These are phyloP conservation scores for Chlamydomonas asymmetrica DNA, from an alignment of 139 green algal species.

Conservation along the genomic window DNA sequence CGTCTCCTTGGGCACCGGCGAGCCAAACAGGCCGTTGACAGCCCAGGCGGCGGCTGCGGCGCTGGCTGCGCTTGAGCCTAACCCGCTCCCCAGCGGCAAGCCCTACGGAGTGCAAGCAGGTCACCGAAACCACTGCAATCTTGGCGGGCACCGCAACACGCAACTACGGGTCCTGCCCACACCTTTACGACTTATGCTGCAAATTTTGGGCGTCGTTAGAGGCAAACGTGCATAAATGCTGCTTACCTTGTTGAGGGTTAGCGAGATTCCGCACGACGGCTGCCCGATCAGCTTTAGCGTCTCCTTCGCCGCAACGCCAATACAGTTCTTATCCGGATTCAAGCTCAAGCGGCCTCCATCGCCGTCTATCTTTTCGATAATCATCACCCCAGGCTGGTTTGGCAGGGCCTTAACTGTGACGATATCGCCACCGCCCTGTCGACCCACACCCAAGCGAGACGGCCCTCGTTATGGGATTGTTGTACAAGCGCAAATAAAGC, in stretches of 20 bases:
- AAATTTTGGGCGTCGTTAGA: no score
- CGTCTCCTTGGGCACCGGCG: conserved; percentile 57
- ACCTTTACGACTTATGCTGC: no score
- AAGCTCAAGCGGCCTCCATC: conserved; percentile 87
- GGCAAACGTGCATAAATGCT: no score
- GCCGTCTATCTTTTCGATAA: conserved; percentile 88
- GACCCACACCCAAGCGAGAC: no score
- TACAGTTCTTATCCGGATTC: conserved; percentile 86
- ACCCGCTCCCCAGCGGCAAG: conserved; percentile 88
- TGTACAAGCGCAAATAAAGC: no score
- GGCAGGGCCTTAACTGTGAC: conserved; percentile 75
- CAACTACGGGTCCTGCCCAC: no score
- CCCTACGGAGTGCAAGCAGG: conserved; percentile 51
- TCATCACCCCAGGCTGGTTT: conserved; percentile 69
- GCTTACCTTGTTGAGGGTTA: conserved; percentile 84
- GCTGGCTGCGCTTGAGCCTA: conserved; percentile 89
- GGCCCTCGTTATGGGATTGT: not conserved
- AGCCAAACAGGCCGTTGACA: conserved; percentile 93
- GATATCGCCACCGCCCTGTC: conserved; percentile 87
- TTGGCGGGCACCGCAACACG: no score
- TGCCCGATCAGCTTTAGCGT: conserved; percentile 84
- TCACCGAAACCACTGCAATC: not conserved
- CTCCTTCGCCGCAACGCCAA: conserved; percentile 88
- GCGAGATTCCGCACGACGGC: conserved; percentile 72
- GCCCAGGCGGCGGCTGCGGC: conserved; percentile 86